Base-by-base conservation (phyloP, 768 basidiomycete species). In the Serendipita sp. region DNA sequence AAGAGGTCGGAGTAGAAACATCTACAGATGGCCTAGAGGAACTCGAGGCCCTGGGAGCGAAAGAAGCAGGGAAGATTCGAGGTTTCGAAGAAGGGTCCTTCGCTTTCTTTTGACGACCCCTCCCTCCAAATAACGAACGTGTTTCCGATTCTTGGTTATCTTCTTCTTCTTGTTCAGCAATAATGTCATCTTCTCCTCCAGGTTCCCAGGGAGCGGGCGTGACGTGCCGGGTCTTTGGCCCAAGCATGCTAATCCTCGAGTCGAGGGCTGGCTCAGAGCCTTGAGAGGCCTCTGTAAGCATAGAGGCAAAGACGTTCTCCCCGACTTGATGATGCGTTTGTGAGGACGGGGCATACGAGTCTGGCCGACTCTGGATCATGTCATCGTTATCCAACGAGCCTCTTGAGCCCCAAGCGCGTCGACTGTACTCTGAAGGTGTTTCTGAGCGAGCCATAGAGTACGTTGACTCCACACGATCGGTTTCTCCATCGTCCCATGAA, bases 181-280 rank as follows among this genome's bases (percentile, higher is more conserved):
- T 63, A 2, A 71, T 70, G 42, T 73, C 74, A 3, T 72, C 42
- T 41, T 75, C 77, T 14, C 78, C 81, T 56, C 82, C 85, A 41
- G 78, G 72, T 72, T 90, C 88, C 88, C 88, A 91, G 42, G 88
- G 88, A 17, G 88, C 85, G 26, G 79, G 84, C 65, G 85, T 86
- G 71, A 88, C 86, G 69, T 88, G 82, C 60, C 83, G 82, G 79
- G 90, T 86, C 72, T 82, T 88, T 31, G 88, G 88, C n/a, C 89
- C 89, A 34, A 85, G 81, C 53, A 84, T 74, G 68, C 85, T 88
- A 72, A 89, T 80, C 61, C 83, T 78, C 3, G 53, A 9, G 5
- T 33, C 53, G 53, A 24, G 22, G n/a, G 31, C 31, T 9, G 17
- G 3, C 9, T 20, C 20, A 20, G 45, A 48, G 4, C 17, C 45